Evolutionary conservation across 805 yeast species (phyloP).

Genomic region (Spathaspora gorwiae): DNA sequence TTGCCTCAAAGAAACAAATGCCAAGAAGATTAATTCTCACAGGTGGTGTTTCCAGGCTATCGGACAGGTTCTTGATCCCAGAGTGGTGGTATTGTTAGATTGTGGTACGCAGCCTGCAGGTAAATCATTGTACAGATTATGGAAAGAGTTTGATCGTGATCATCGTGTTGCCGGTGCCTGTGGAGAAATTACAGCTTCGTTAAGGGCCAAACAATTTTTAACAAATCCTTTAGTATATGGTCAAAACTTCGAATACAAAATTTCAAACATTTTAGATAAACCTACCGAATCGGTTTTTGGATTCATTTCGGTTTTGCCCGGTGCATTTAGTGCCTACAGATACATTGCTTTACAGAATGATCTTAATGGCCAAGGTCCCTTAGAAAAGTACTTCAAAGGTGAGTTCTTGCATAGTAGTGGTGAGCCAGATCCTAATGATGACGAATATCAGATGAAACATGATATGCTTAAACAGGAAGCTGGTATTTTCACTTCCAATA

Average conservation of each 20-base stretch:
- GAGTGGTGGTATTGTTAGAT: constrained; percentile 54
- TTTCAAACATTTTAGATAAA: constrained; percentile 62
- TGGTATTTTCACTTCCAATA: constrained; percentile 59
- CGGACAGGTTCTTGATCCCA: constrained; percentile 54
- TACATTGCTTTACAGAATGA: constrained; percentile 56
- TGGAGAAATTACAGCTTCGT: constrained; percentile 64
- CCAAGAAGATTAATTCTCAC: constrained; percentile 63
- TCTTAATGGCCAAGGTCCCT: constrained; percentile 48
- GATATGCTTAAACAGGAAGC: constrained; percentile 38
- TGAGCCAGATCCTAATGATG: constrained; percentile 56
- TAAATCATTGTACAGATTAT: constrained; percentile 51
- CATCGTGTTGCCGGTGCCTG: constrained; percentile 65
- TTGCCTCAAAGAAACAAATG: constrained; percentile 58
- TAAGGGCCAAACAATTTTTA: constrained; percentile 42
- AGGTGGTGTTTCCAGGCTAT: constrained; percentile 68
- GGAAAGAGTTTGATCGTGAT: constrained; percentile 61
- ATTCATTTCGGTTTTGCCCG: constrained; percentile 61
- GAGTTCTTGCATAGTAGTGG: constrained; percentile 55
- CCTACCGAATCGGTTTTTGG: constrained; percentile 65
- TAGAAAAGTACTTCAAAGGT: constrained; percentile 65
- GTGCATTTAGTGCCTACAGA: constrained; percentile 65
- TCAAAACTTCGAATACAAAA: constrained; percentile 64
- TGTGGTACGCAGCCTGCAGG: constrained; percentile 64
- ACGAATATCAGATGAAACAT: constrained; percentile 38
- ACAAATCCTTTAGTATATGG: constrained; percentile 63